Conservation (phyloP, 2,329 filamentous ascomycete genomes). For the Colletotrichum destructivum region DNA sequence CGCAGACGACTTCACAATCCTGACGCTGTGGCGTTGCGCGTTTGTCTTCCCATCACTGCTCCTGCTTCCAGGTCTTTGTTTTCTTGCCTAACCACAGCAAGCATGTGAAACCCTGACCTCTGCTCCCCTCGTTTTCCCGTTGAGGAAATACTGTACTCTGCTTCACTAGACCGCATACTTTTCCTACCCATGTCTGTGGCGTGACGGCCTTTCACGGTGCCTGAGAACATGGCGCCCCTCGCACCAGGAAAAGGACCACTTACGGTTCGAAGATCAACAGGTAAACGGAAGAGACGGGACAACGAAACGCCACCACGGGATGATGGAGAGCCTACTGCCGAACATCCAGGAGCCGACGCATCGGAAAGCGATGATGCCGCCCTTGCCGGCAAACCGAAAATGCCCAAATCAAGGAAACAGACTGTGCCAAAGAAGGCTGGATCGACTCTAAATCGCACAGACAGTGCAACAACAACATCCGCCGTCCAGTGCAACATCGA, state of each 20-base stretch:
- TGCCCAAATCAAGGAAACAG: slow-evolving; percentile 23
- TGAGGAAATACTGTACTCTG: too few species aligned
- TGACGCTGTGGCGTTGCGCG: slow-evolving; percentile 20
- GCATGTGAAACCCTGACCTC: not conserved
- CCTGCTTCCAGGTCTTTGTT: not conserved
- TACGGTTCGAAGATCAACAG: slow-evolving; percentile 20
- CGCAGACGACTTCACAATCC: slow-evolving; percentile 31
- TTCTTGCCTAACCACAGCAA: not conserved
- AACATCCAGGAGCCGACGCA: not conserved
- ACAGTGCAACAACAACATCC: slow-evolving; percentile 10
- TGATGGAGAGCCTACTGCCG: not conserved
- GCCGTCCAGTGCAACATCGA: slow-evolving; percentile 55
- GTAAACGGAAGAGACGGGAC: slow-evolving; percentile 39
- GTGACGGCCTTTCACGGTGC: not conserved
- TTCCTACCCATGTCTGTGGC: not conserved
- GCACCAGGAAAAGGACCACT: not conserved
- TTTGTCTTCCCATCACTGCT: not conserved
- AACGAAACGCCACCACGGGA: slow-evolving; percentile 17
- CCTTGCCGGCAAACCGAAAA: not conserved
- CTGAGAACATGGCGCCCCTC: not conserved
- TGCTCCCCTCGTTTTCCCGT: too few species aligned
- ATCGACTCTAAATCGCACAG: slow-evolving; percentile 36
- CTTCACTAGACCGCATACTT: not conserved
- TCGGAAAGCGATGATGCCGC: not conserved
- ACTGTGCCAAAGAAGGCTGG: slow-evolving; percentile 40